Conservation (phyloP, 192 early-diverging fungal genomes). For the Backusella mclennaniae region DNA sequence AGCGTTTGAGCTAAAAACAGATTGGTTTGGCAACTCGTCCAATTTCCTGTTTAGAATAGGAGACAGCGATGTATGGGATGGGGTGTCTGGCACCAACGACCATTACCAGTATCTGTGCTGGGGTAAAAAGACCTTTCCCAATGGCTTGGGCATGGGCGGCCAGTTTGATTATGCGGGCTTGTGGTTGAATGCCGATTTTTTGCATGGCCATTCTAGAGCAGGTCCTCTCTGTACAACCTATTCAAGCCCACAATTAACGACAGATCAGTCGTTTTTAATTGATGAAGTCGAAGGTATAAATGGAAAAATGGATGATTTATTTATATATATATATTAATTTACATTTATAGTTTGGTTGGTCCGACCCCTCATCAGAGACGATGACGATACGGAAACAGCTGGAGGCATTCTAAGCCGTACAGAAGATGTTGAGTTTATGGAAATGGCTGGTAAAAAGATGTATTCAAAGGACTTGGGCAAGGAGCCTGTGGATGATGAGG, state of each 20-base stretch:
- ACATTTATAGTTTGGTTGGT: constrained; percentile 62
- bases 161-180: constrained; percentile 72
- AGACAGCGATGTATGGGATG: constrained; percentile 16
- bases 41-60: constrained; percentile 56
- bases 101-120: constrained; percentile 77
- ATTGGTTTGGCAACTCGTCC: constrained; percentile 59
- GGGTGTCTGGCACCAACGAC: constrained; percentile 52
- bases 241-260: constrained; percentile 52
- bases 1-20: constrained; percentile 53
- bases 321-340: not conserved
- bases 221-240: constrained; percentile 64
- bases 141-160: constrained; percentile 74
- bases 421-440: constrained; percentile 67
- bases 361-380: constrained; percentile 46
- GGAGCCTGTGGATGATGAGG: constrained; percentile 22
- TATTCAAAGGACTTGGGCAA: constrained; percentile 63
- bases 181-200: constrained; percentile 66
- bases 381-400: constrained; percentile 39
- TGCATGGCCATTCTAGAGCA: constrained; percentile 57
- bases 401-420: constrained; percentile 60
- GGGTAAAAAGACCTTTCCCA: constrained; percentile 69
- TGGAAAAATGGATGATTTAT: not conserved
- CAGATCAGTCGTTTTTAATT: constrained; percentile 56
- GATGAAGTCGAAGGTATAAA: constrained; percentile 63
- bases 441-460: constrained; percentile 71